A percentile compares a stretch with the other conserved stretches of the same genome.
Evolutionary conservation across 2,329 filamentous ascomycete species (phyloP).

Genomic region (Colletotrichum sansevieriae): DNA sequence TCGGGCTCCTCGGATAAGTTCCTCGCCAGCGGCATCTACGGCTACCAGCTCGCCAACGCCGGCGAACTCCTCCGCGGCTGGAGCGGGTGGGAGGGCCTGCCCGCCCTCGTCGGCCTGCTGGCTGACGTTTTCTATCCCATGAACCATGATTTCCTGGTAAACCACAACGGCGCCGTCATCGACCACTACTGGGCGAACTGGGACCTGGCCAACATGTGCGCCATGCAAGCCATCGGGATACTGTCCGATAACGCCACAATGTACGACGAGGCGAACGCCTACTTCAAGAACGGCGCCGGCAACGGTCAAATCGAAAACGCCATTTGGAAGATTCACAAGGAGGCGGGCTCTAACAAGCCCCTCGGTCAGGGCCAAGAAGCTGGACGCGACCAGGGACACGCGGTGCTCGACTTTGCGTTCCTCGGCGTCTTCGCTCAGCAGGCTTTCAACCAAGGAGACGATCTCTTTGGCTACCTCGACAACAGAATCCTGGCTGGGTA

Average conservation of each 20-base stretch:
- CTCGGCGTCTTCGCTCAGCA: conserved; percentile 57
- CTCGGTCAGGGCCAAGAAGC: conserved; percentile 57
- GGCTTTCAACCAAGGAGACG: conserved; percentile 57
- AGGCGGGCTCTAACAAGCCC: conserved; percentile 47
- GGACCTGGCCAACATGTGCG: conserved; percentile 59
- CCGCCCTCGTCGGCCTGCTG: conserved; percentile 49
- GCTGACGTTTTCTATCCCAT: conserved; percentile 53
- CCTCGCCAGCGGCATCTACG: conserved; percentile 58
- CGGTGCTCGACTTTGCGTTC: conserved; percentile 54
- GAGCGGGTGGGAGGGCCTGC: conserved; percentile 48
- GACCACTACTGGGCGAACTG: conserved; percentile 59
- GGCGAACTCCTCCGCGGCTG: conserved; percentile 57
- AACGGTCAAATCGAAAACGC: conserved; percentile 53
- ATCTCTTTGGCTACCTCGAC: conserved; percentile 52
- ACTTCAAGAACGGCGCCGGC: conserved; percentile 55
- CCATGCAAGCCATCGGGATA: conserved; percentile 56
- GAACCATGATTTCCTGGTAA: conserved; percentile 53
- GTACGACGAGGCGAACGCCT: conserved; percentile 53
- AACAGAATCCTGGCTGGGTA: conserved; percentile 54
- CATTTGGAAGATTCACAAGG: conserved; percentile 49
- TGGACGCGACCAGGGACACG: conserved; percentile 60
- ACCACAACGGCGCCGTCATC: conserved; percentile 51
- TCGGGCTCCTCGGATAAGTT: conserved; percentile 52
- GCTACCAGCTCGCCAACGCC: conserved; percentile 61
- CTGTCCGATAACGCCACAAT: conserved; percentile 57